A percentile compares a stretch with the other conserved stretches of the same genome.
These are phyloP conservation scores for Solanum peruvianum DNA, from an alignment of 257 asterid species.

Conservation along the genomic window DNA sequence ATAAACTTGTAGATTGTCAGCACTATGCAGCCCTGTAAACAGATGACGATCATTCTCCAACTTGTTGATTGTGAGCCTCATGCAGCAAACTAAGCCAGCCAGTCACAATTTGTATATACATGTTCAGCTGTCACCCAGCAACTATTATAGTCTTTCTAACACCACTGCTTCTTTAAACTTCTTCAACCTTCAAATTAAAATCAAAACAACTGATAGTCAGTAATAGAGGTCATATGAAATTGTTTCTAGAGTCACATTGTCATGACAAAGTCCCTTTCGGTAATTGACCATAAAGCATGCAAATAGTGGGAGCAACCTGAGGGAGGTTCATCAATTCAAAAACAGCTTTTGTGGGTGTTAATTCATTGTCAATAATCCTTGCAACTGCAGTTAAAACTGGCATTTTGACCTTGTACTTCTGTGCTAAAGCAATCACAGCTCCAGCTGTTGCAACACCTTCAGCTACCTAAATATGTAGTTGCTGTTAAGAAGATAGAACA, in stretches of 20 bases:
- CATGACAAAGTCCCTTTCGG: neutral
- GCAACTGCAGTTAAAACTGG: conserved; percentile 96
- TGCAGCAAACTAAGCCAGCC: neutral
- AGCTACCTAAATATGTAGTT: conserved; percentile 46
- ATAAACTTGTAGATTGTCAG: neutral
- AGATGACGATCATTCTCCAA: neutral
- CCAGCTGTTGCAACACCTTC: conserved; percentile 93
- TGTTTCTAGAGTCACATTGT: neutral
- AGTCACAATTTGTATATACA: neutral
- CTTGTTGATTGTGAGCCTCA: neutral
- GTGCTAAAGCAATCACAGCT: conserved; percentile 85
- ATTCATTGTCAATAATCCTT: conserved; percentile 72
- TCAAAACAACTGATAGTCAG: neutral
- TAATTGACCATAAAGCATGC: neutral
- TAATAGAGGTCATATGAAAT: neutral
- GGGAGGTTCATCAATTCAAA: conserved; percentile 88
- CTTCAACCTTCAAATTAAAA: conserved; percentile 6
- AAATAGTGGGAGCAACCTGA: conserved; percentile 39
- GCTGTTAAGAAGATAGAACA: neutral
- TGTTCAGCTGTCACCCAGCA: neutral
- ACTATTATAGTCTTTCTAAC: neutral
- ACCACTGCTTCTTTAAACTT: neutral
- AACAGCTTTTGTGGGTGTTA: conserved; percentile 80
- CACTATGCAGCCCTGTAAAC: neutral
- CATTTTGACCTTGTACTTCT: conserved; percentile 78